Evolutionary conservation across 768 basidiomycete species (phyloP), one percentile per base, ranked within the genome.

Genomic region (Amanita rubescens): DNA sequence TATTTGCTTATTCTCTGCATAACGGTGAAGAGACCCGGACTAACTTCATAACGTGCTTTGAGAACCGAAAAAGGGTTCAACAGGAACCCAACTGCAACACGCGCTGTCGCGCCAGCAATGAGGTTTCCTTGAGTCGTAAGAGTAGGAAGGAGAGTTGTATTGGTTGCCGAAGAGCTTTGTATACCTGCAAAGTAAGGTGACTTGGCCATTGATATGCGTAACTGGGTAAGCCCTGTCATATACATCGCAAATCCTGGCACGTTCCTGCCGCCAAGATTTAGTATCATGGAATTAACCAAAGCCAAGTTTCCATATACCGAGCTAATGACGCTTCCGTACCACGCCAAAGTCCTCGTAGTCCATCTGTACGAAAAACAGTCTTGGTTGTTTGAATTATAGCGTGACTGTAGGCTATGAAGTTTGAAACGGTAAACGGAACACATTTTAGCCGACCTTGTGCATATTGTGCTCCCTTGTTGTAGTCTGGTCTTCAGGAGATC

Each of bases 241-340:
- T 97, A 97, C 46, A 94, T 67, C 3, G 94, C 92, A 17, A 96
- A 88, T 3, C 94, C 94, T 1, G 94, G 94, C 3, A 96, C 82
- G 63, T 95, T 96, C 53, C 94, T 94, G 57, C 12, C 25, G 48
- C 30, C 11, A 47, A 41, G 20, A 35, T 39, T 14, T 15, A 12
- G 49, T 34, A 11, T 35, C 15, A 33, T 25, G 20, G 20, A 25
- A 14, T 11, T 19, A 32, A 48, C 19, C 30, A 15, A 10, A 30
- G 17, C 11, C 14, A 47, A 11, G n/a, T 25, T 22, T 42, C 41
- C 0, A 55, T 68, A 19, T 59, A 81, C 92, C 93, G 76, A 17
- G 80, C 67, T 11, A 96, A 71, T 1, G 93, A 90, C 5, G 93
- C 85, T 5, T 74, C 70, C 0, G 94, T 95, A 8, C 94, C 94